phyloP scores from a whole-genome alignment of 176 grass and related monocot genomes.

The maize (Zea mays) region Zm-B73-REFERENCE-NAM-5.0 NC_050098.1:196392001-196392500 shows the following conservation, averaged over 20 bases:
- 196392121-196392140: background rate
- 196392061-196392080: conserved; percentile 30
- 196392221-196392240: background rate
- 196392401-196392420: background rate
- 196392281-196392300: conserved; percentile 50
- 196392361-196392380: background rate
- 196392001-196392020: conserved; percentile 39
- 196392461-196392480: background rate
- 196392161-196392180: conserved; percentile 50
- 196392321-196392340: conserved; percentile 27
- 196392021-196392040: conserved; percentile 33
- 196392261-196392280: conserved; percentile 34
- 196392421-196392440: background rate
- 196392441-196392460: too few relatives aligned
- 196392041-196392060: conserved; percentile 29
- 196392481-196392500: background rate
- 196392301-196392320: conserved; percentile 44
- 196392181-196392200: conserved; percentile 46
- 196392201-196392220: background rate
- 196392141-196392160: conserved; percentile 5
- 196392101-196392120: too few relatives aligned
- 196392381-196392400: background rate
- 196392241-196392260: conserved; percentile 34
- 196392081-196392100: background rate
- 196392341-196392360: background rate